Evolutionary conservation across 73 alveolate genomes (phyloP).

Genomic region (Paramecium sonneborni): DNA sequence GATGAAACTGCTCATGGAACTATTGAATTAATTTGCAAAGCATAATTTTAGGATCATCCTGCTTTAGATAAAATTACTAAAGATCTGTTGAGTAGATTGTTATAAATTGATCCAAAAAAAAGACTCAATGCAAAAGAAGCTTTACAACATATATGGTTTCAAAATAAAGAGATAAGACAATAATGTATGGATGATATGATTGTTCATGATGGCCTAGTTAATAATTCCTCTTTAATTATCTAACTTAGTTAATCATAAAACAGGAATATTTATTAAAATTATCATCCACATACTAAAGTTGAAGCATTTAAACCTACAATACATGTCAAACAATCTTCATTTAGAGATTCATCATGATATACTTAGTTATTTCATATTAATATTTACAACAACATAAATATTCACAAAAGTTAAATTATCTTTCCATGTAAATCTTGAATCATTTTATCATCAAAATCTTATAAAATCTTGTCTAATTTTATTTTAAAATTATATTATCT

Average conservation of each 20-base stretch:
- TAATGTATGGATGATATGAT: conserved; percentile 17
- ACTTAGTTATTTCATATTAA: neutral
- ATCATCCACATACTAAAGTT: neutral
- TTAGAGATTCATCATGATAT: conserved; percentile 20
- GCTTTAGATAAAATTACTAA: neutral
- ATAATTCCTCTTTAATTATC: conserved; percentile 20
- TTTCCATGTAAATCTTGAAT: neutral
- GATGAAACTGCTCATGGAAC: conserved; percentile 60
- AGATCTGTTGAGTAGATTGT: conserved; percentile 25
- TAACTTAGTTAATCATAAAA: conserved; percentile 31
- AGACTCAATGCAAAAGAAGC: conserved; percentile 38
- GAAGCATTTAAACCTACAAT: conserved; percentile 31
- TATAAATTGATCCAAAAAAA: conserved; percentile 13
- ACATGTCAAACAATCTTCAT: conserved; percentile 43
- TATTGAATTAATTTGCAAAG: conserved; percentile 9
- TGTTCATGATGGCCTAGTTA: conserved; percentile 35
- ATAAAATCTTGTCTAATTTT: neutral
- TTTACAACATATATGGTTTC: neutral
- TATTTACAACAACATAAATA: neutral
- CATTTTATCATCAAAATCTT: neutral
- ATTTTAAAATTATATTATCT: neutral
- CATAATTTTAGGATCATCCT: neutral
- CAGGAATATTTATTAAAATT: neutral
- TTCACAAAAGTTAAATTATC: neutral
- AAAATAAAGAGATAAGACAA: neutral